Evolutionary conservation across 140 eudicot species (phyloP).

Genomic region (Stevia rebaudiana): DNA sequence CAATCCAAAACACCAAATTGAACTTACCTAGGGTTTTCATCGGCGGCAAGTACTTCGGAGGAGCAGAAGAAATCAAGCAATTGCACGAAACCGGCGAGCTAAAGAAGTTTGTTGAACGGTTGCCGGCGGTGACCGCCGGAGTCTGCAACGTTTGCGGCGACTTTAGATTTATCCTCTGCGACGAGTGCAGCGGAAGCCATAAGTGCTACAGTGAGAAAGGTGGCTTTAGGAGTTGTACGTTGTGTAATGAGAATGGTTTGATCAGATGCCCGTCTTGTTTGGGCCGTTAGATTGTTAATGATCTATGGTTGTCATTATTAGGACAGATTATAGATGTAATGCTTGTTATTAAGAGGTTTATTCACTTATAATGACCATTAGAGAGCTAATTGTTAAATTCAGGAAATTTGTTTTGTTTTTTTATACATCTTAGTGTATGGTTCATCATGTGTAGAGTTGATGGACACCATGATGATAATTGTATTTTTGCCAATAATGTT

Average conservation of each 20-base stretch:
- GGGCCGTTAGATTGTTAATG: constrained; percentile 16
- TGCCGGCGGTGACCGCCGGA: constrained; percentile 43
- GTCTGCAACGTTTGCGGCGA: constrained; percentile 75
- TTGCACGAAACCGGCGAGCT: constrained; percentile 78
- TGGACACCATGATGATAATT: not conserved
- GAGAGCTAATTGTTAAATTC: not conserved
- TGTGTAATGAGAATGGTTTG: constrained; percentile 84
- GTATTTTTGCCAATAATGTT: not conserved
- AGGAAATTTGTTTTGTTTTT: not conserved
- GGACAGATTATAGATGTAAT: not conserved
- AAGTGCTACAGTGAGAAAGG: constrained; percentile 62
- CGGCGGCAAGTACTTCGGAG: constrained; percentile 75
- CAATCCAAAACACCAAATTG: constrained; percentile 12
- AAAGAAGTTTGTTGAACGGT: constrained; percentile 44
- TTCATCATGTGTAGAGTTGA: too few species aligned
- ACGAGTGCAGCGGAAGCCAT: constrained; percentile 68
- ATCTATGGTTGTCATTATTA: constrained; percentile 1
- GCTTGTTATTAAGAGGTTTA: constrained; percentile 18
- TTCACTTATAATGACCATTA: constrained; percentile 14
- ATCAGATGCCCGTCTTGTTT: constrained; percentile 64
- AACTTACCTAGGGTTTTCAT: constrained; percentile 76
- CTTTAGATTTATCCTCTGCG: constrained; percentile 62
- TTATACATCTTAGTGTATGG: too few species aligned
- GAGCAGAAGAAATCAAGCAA: constrained; percentile 56
- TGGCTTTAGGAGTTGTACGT: constrained; percentile 57